Evolutionary conservation across 2,329 filamentous ascomycete species (phyloP), one percentile per base, ranked within the genome.

Genomic region (Colletotrichum higginsianum): DNA sequence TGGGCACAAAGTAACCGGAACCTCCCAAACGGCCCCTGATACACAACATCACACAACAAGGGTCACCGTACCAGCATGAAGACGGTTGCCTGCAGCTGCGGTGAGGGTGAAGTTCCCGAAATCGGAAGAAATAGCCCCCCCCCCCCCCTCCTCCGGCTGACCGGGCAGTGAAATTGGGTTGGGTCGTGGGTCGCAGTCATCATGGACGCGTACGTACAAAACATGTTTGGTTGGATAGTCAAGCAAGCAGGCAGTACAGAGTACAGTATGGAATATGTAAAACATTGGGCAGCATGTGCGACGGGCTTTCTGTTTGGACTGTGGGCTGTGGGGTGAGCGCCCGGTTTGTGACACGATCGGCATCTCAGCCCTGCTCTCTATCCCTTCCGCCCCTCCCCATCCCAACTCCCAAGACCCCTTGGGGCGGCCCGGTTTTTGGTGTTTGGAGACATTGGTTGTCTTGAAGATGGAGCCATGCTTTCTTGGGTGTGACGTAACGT

Each of bases 1-100:
- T 46, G 21, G 61, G 53, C 13, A 44, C 49, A 50, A 61, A 56
- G 47, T 21, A 52, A 57, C 35, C 67, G 56, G 38, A 62, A 44
- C 11, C 52, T 18, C 2, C 50, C 50, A 23, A 15, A 23, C 30
- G 47, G 42, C 58, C 50, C 57, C 60, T 65, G 61, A 68, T 63
- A 65, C 60, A 62, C 30, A 2, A 40, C 9, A 26, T 62, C 38
- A 50, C 15, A 62, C 26, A 42, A 42, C 2, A 11, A 52, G 50
- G 26, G 21, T 61, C 49, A 23, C 35, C 8, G 9, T 12, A 47
- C 15, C 26, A 35, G 26, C 46, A 52, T 21, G 16, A 46, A n/a
- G 3, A 35, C 13, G 46, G 46, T 50, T 50, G 46, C n/a, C 46
- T 26, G 11, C 46, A 18, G 35, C 13, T 3, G 26, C 18, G 18